Percentiles rank a stretch among this genome's conserved stretches.
Conservation (phyloP, 305 asterid species). For the Fraxinus xanthoxyloides region DNA sequence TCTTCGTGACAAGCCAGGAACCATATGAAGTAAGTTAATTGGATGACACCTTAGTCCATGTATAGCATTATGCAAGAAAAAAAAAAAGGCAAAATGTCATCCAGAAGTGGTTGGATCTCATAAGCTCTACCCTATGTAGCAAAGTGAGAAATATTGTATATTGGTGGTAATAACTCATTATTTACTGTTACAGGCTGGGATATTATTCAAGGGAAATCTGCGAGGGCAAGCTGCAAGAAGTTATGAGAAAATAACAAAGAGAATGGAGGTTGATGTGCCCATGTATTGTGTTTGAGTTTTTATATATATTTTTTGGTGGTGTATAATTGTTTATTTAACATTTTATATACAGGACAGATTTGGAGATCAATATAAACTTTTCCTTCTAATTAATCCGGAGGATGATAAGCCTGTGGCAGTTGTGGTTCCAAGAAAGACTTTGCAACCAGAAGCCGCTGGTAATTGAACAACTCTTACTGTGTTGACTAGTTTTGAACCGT, state of each 20-base stretch:
- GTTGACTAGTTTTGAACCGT: conserved; percentile 11
- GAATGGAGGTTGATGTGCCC: conserved; percentile 69
- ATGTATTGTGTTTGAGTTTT: conserved; percentile 19
- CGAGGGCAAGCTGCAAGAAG: conserved; percentile 86
- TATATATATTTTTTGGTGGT: background rate
- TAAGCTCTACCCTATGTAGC: background rate
- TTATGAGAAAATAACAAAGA: conserved; percentile 73
- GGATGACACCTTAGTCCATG: conserved; percentile 7
- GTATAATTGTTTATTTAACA: conserved; percentile 6
- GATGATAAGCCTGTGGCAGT: conserved; percentile 98
- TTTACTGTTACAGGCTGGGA: conserved; percentile 70
- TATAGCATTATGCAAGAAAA: background rate
- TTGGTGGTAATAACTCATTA: conserved; percentile 1
- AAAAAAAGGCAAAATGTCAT: background rate
- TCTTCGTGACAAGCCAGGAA: conserved; percentile 94
- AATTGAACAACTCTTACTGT: conserved; percentile 20
- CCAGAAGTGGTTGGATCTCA: background rate
- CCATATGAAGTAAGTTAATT: conserved; percentile 85
- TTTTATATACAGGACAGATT: conserved; percentile 70
- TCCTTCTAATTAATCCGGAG: conserved; percentile 88
- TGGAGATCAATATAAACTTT: conserved; percentile 77
- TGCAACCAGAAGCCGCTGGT: conserved; percentile 90
- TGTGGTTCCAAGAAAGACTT: conserved; percentile 83
- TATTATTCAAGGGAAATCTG: conserved; percentile 87
- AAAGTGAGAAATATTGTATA: conserved; percentile 9